phyloP scores from a whole-genome alignment of 1,284 basidiomycete species.

The Cryptococcus sp. region DNA sequence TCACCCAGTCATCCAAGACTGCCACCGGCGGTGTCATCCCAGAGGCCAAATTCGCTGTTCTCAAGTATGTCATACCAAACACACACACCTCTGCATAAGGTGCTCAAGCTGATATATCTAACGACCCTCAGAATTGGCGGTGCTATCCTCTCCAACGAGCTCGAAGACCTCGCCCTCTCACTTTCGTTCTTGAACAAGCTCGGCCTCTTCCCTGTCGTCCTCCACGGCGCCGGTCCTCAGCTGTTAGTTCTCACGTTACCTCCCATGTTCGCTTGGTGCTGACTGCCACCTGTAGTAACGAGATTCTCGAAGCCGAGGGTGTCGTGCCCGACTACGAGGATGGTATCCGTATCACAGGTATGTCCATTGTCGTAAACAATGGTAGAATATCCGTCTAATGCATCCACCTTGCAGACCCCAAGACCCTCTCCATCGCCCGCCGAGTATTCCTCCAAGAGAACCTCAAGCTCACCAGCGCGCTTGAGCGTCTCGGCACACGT shows the following conservation, averaged over 20 bases:
- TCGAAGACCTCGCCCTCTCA: conserved; percentile 87
- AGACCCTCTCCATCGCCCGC: conserved; percentile 87
- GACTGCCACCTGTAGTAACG: conserved; percentile 59
- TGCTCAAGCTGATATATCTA: background rate
- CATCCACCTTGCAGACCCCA: conserved; percentile 64
- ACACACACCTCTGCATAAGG: background rate
- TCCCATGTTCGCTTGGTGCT: conserved; percentile 1
- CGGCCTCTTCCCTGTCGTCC: conserved; percentile 88
- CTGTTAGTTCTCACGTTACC: conserved; percentile 52
- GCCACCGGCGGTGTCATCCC: conserved; percentile 51
- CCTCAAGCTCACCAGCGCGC: conserved; percentile 82
- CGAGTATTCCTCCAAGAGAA: conserved; percentile 96
- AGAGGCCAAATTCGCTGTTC: conserved; percentile 83
- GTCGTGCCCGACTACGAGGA: conserved; percentile 93
- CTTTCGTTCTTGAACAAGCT: conserved; percentile 91
- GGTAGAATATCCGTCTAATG: background rate
- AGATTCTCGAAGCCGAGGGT: conserved; percentile 84
- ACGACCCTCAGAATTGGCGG: conserved; percentile 68
- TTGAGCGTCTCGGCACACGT: conserved; percentile 88
- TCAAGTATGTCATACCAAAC: conserved; percentile 62
- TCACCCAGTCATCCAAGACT: conserved; percentile 82
- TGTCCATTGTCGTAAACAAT: conserved; percentile 30
- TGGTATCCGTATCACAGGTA: conserved; percentile 89
- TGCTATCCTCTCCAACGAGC: conserved; percentile 78
- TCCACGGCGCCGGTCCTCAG: conserved; percentile 94